Evolutionary conservation across 1,284 basidiomycete species (phyloP), one percentile per base, ranked within the genome.

Genomic region (Puccinia triticina): DNA sequence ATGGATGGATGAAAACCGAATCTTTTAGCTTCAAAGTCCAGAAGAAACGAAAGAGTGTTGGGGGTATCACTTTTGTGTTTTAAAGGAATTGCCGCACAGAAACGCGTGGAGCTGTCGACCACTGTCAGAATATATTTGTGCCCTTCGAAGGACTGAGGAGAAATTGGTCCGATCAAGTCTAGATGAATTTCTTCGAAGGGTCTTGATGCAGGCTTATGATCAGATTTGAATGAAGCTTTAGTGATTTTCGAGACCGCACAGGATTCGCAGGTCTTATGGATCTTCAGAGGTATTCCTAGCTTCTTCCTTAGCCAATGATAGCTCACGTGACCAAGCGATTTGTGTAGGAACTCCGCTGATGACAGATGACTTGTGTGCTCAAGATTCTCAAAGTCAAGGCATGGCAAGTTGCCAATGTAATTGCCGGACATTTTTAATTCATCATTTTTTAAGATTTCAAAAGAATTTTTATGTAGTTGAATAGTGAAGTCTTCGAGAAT

Each of bases 1-100:
- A 32, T 21, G 2, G 71, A 29, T 8, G 71, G 71, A 34, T 50
- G 53, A 50, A 32, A 53, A 7, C 71, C 71, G 2, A 73, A 29
- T 43, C 26, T 0, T 53, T 29, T 53, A 2, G 71, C 71, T 73
- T 73, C 71, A 23, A 73, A 23, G 16, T 73, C 29, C 21, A 73
- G 1, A 0, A 43, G 23, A 18, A 29, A 18, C 7, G 48, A 18
- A 29, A 73, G n/a, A 32, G n/a, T 21, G 29, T 21, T 23, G 3
- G 29, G 29, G 1, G 23, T 29, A 1, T 73, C 71, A 32, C 32
- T 34, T 23, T 73, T 53, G 0, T 26, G 7, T 10, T 48, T 73
- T 1, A 73, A 7, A 12, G 40, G 40, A 7, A 43, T 43, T 4
- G 40, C 40, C 4, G 40, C 40, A 43, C 40, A 43, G 40, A 43